phyloP scores from a whole-genome alignment of 805 yeast species.

The Yueomyces sp. region DNA sequence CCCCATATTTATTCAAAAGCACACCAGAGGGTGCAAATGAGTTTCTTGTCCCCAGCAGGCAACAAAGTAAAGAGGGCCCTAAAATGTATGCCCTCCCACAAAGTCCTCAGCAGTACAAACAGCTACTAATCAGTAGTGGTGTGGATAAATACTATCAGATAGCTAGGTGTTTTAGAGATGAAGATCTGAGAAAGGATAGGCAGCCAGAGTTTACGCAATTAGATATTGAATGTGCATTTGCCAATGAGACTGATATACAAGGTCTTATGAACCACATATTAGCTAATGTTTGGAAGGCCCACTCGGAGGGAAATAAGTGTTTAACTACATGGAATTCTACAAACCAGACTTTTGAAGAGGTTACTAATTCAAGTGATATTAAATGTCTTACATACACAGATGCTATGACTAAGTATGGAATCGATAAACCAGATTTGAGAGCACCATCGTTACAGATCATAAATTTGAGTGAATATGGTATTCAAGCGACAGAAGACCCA shows the following conservation, averaged over 20 bases:
- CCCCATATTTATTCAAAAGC: constrained; percentile 84
- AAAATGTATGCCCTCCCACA: constrained; percentile 85
- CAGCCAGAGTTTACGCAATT: constrained; percentile 97
- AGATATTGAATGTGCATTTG: constrained; percentile 90
- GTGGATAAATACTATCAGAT: constrained; percentile 75
- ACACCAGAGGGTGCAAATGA: constrained; percentile 98
- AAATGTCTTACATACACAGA: constrained; percentile 47
- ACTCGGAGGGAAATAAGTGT: constrained; percentile 17
- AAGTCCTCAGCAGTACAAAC: constrained; percentile 96
- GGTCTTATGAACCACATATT: constrained; percentile 47
- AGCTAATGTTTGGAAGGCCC: constrained; percentile 38
- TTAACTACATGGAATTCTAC: constrained; percentile 19
- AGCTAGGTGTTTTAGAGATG: constrained; percentile 92
- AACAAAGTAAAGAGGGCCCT: constrained; percentile 21
- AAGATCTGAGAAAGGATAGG: constrained; percentile 85
- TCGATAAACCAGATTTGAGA: constrained; percentile 89
- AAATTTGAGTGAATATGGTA: constrained; percentile 32
- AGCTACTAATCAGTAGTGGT: constrained; percentile 88
- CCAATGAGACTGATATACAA: constrained; percentile 55
- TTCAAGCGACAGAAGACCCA: constrained; percentile 21
- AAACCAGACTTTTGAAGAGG: constrained; percentile 10
- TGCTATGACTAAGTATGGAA: constrained; percentile 66
- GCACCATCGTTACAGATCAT: constrained; percentile 36
- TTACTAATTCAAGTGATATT: constrained; percentile 15
- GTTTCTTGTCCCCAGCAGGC: constrained; percentile 83